Percentiles rank a stretch among this genome's conserved stretches.
Conservation (phyloP, 331 rosid species). For the Malus hybrid region DNA sequence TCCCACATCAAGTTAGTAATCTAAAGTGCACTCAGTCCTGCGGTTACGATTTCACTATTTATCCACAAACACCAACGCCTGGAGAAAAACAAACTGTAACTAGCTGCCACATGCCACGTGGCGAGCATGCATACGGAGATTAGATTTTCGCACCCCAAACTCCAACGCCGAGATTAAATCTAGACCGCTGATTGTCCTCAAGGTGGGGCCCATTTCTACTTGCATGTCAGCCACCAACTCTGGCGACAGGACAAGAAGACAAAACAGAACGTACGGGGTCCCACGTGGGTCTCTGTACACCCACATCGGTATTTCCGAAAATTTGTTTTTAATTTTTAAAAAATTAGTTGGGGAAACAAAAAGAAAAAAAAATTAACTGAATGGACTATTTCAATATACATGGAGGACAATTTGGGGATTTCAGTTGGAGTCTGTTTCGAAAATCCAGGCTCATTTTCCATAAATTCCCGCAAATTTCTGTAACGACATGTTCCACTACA, state of each 20-base stretch:
- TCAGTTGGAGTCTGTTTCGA: conserved; percentile 1
- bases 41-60: not conserved
- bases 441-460: conserved; percentile 29
- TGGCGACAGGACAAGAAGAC: not conserved
- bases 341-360: not conserved
- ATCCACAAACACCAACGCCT: not conserved
- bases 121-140: no score
- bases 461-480: conserved; percentile 29
- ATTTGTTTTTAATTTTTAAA: not conserved
- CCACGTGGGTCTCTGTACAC: not conserved
- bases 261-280: not conserved
- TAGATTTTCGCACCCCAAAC: no score
- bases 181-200: no score
- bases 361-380: not conserved
- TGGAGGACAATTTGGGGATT: conserved; percentile 8
- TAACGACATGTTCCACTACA: conserved; percentile 17
- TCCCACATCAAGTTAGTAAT: not conserved
- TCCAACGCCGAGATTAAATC: no score
- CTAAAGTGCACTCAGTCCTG: conserved; percentile 4
- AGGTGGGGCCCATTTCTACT: no score
- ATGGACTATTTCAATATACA: conserved; percentile 2
- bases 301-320: conserved; percentile 13
- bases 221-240: no score
- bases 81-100: not conserved
- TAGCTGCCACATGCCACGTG: not conserved